Percentiles rank a stretch among this genome's conserved stretches.
phyloP scores from a whole-genome alignment of 1,284 basidiomycete genomes.

The Pseudozyma tsukubaensis region DNA sequence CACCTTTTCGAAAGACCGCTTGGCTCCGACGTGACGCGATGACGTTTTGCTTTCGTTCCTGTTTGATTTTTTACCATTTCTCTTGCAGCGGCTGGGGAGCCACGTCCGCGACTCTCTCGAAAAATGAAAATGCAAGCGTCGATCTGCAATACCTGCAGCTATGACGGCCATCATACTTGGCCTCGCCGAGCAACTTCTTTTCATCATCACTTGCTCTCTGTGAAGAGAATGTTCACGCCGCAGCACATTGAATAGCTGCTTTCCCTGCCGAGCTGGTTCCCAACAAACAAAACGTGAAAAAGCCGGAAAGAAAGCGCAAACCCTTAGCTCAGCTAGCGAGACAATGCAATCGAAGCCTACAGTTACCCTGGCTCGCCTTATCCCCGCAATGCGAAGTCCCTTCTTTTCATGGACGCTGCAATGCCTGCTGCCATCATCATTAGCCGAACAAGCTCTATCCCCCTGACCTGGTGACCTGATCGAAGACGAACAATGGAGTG shows the following conservation, averaged over 20 bases:
- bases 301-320: neutral
- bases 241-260: too few species aligned
- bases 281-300: neutral
- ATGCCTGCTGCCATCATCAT: neutral
- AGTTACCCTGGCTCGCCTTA: neutral
- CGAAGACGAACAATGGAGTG: too few species aligned
- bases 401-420: neutral
- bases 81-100: constrained; percentile 1
- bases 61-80: neutral
- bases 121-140: constrained; percentile 3
- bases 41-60: constrained; percentile 8
- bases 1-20: constrained; percentile 5
- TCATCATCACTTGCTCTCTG: too few species aligned
- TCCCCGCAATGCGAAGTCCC: neutral
- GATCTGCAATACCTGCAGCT: constrained; percentile 3
- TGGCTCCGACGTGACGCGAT: constrained; percentile 22
- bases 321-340: constrained; percentile 1
- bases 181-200: too few species aligned
- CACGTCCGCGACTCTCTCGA: neutral
- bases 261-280: too few species aligned
- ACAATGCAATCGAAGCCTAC: neutral
- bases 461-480: too few species aligned
- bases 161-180: constrained; percentile 2
- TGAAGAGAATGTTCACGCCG: too few species aligned
- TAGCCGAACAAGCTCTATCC: neutral